A percentile compares a stretch with the other conserved stretches of the same genome.
phyloP scores from a whole-genome alignment of 2,329 filamentous ascomycete genomes.

The Bisporella sp. region DNA sequence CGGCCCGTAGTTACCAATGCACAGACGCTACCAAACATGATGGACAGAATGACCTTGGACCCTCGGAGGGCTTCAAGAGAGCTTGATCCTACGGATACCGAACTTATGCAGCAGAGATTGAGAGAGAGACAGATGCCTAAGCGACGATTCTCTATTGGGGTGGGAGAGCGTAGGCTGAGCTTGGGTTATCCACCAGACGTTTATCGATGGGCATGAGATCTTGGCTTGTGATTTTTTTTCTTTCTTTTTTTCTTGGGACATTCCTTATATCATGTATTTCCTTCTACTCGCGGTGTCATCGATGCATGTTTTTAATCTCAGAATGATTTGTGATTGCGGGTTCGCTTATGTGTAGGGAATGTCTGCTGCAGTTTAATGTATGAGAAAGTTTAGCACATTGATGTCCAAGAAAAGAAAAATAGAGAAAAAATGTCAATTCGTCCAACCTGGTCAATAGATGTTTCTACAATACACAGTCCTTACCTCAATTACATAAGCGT shows the following conservation, averaged over 20 bases:
- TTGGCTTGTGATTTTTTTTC: neutral
- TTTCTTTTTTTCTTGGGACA: neutral
- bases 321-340: no score
- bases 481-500: no score
- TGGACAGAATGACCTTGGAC: constrained; percentile 11
- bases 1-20: constrained; percentile 19
- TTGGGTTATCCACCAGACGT: constrained; percentile 22
- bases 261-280: neutral
- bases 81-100: neutral
- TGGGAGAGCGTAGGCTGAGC: constrained; percentile 6
- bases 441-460: no score
- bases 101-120: constrained; percentile 8
- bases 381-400: no score
- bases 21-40: constrained; percentile 9
- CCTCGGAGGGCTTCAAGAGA: neutral
- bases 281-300: no score
- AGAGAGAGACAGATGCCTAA: constrained; percentile 11
- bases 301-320: no score
- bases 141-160: constrained; percentile 5
- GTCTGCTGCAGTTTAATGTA: no score
- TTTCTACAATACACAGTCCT: no score
- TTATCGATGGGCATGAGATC: constrained; percentile 23
- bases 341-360: no score
- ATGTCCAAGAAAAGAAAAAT: no score
- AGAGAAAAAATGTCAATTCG: no score